A percentile compares a stretch with the other conserved stretches of the same genome.
phyloP scores from a whole-genome alignment of 495 filamentous ascomycete genomes.

The Neurospora pannonica region DNA sequence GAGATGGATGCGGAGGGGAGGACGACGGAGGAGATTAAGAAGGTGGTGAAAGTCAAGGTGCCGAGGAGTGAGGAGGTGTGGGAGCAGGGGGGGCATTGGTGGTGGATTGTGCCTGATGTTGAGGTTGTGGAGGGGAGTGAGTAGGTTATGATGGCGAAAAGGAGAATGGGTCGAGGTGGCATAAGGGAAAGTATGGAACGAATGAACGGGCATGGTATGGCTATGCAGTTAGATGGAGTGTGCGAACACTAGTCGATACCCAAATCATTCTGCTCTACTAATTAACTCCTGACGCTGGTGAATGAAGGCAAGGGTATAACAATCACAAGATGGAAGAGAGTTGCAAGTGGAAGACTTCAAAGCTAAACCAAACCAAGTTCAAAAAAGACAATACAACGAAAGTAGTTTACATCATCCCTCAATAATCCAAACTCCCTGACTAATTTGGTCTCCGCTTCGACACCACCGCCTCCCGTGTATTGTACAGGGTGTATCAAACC shows the following conservation, averaged over 20 bases:
- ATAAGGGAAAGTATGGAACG: neutral
- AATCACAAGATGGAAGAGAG: fast-evolving
- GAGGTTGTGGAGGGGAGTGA: conserved; percentile 2
- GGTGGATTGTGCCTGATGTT: conserved; percentile 71
- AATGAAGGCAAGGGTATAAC: neutral
- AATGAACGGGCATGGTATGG: neutral
- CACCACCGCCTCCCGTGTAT: neutral
- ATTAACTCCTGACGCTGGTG: neutral
- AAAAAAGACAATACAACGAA: neutral
- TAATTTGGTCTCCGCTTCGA: neutral
- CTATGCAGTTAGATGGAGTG: neutral
- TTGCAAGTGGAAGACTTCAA: neutral
- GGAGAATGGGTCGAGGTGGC: neutral
- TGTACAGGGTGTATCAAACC: neutral
- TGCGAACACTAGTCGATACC: neutral
- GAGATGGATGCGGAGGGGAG: conserved; percentile 46
- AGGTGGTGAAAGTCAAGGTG: conserved; percentile 45
- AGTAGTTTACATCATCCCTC: neutral
- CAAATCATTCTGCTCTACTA: neutral
- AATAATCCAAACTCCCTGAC: neutral
- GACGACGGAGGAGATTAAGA: conserved; percentile 42
- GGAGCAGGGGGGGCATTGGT: conserved; percentile 56
- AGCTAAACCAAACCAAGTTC: neutral
- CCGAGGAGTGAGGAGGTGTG: conserved; percentile 26
- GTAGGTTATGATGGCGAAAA: neutral